Conservation (phyloP, 169 alveolate genomes). For the Plasmodium vivax region DNA sequence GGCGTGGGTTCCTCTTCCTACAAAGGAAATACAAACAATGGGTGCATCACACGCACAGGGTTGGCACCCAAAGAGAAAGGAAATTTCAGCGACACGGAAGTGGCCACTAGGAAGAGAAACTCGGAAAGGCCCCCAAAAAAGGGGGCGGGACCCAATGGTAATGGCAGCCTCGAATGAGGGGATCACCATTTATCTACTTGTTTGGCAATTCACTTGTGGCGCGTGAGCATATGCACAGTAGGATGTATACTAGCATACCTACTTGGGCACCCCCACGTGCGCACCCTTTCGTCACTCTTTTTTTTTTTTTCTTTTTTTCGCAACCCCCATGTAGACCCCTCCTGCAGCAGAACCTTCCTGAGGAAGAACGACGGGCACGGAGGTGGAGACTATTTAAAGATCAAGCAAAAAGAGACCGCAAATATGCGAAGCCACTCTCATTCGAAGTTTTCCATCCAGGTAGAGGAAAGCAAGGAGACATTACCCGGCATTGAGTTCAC, state of each 20-base stretch:
- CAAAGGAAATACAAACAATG: neutral
- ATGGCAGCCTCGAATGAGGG: neutral
- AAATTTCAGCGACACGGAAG: conserved; percentile 31
- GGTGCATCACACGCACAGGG: neutral
- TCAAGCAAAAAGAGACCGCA: neutral
- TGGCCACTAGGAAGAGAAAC: neutral
- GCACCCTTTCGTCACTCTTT: neutral
- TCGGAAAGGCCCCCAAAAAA: neutral
- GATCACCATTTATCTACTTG: neutral
- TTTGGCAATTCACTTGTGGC: neutral
- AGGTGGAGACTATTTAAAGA: conserved; percentile 57
- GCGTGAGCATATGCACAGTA: neutral
- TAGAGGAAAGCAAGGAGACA: neutral
- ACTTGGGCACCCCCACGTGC: neutral
- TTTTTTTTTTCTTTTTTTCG: neutral
- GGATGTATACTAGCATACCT: neutral
- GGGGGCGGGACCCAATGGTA: neutral
- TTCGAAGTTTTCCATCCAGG: neutral
- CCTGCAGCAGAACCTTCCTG: neutral
- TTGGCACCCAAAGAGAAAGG: conserved; percentile 7
- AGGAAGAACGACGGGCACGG: conserved; percentile 40
- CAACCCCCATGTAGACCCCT: neutral
- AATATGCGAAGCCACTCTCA: neutral
- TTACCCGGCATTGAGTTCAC: neutral
- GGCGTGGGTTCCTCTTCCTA: neutral